Base-by-base conservation (phyloP, 2,329 filamentous ascomycete genomes). In the Hawksworthiomyces lignivorus region DNA sequence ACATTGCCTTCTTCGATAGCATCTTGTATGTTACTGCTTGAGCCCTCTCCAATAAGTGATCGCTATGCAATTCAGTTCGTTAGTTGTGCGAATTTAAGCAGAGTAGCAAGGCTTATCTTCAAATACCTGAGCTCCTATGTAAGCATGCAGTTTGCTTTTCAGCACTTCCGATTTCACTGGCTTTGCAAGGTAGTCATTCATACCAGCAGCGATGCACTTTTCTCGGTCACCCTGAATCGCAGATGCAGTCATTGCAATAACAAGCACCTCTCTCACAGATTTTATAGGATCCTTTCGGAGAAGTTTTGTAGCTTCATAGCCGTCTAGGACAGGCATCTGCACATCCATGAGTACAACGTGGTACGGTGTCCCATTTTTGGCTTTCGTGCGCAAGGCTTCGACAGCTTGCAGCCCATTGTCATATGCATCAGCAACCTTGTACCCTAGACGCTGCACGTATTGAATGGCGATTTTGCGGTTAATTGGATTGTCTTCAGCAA, bases 181-280 rank as follows among this genome's bases (percentile, higher is more conserved):
- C 59, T 97, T 97, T 14, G 90, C 88, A 1, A 96, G 75, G 55
- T 96, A 97, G 56, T 96, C 92, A 61, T 96, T 95, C 90, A 97
- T 97, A 33, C 90, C 90, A 1, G 87, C 87, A 37, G 88, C 87
- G n/a, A 96, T 68, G 53, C 90, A 96, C 64, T 94, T 96, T 59
- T 97, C 90, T 36, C 89, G 75, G 58, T 97, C 90, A 15, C 90
- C 90, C 58, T 92, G 85, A 47, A 97, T 97, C 4, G 90, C 90
- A 20, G 83, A 89, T 1, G 90, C 90, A 1, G 90, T 97, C 90
- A 97, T 96, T 41, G 90, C 90, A 53, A 97, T 96, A 36, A 97
- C 85, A n/a, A 96, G 69, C 2, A 94, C 78, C 50, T 86, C 81
- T 39, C 86, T 75, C 10, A 97, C 87, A 7, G 76, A 75, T 27